Percentiles rank a stretch among this genome's conserved stretches.
Conservation (phyloP, 345 rosid genomes). For the Populus euphratica region DNA sequence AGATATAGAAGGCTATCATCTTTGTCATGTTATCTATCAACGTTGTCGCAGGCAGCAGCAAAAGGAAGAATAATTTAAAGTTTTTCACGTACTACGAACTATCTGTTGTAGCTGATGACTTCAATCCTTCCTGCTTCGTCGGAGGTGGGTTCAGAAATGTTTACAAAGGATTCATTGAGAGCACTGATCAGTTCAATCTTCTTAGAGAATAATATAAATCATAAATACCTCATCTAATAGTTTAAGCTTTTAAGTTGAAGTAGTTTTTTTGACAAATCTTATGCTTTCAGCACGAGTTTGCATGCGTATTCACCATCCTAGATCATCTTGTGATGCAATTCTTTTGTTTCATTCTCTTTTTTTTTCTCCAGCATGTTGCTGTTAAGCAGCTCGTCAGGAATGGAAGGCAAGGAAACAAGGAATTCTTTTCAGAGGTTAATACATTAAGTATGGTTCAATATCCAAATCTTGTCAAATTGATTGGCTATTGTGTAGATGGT, state of each 20-base stretch:
- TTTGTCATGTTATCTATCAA: background rate
- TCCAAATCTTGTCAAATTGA: slow-evolving; percentile 56
- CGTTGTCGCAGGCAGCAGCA: slow-evolving; percentile 36
- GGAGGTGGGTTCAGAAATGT: slow-evolving; percentile 74
- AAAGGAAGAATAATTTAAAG: slow-evolving; percentile 37
- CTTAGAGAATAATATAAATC: too few species aligned
- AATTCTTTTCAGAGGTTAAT: slow-evolving; percentile 61
- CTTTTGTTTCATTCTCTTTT: background rate
- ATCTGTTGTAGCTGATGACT: slow-evolving; percentile 48
- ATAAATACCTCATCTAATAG: too few species aligned
- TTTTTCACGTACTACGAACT: slow-evolving; percentile 49
- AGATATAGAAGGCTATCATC: background rate
- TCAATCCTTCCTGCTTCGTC: slow-evolving; percentile 38
- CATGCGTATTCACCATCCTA: too few species aligned
- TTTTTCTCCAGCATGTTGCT: slow-evolving; percentile 49
- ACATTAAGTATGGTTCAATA: slow-evolving; percentile 57
- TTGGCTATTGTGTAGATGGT: slow-evolving; percentile 63
- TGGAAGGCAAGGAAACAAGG: slow-evolving; percentile 65
- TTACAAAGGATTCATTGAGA: slow-evolving; percentile 46
- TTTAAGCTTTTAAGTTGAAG: too few species aligned
- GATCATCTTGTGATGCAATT: background rate
- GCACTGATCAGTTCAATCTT: slow-evolving; percentile 15
- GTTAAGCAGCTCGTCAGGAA: slow-evolving; percentile 58
- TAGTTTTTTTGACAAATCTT: background rate
- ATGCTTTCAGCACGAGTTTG: too few species aligned